These are phyloP conservation scores for Populus nigra DNA, from an alignment of 345 rosid genomes.

Conservation along the genomic window DNA sequence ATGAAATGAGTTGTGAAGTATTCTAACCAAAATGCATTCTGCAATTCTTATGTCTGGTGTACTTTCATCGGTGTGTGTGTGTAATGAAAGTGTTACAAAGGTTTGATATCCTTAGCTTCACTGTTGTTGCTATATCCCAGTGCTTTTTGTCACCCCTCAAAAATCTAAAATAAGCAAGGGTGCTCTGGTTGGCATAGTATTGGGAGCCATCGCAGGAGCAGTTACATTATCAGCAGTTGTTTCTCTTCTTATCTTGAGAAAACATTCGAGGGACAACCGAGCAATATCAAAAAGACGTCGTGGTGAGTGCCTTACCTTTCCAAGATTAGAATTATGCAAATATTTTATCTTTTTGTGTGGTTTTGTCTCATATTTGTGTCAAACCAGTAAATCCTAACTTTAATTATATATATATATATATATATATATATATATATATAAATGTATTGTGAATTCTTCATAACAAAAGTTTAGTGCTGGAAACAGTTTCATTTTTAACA, in stretches of 20 bases:
- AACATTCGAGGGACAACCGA: slow-evolving; percentile 38
- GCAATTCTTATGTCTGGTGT: not conserved
- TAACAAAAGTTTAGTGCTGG: not conserved
- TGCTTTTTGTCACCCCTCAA: slow-evolving; percentile 14
- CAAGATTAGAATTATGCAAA: not conserved
- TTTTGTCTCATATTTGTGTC: not conserved
- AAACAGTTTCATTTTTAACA: slow-evolving; percentile 7
- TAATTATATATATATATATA: not conserved
- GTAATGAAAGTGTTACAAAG: slow-evolving; percentile 1
- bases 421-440: not conserved
- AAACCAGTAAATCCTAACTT: not conserved
- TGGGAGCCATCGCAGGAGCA: slow-evolving; percentile 71
- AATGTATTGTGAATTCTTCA: not conserved
- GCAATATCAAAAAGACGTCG: slow-evolving; percentile 47
- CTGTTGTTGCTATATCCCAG: slow-evolving; percentile 32
- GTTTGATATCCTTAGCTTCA: slow-evolving; percentile 8
- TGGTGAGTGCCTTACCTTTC: slow-evolving; percentile 43
- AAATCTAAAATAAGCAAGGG: slow-evolving; percentile 54
- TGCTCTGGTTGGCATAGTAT: slow-evolving; percentile 58
- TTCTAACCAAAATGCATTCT: not conserved
- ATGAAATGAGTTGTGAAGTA: not conserved
- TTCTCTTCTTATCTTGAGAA: slow-evolving; percentile 56
- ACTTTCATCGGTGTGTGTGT: not conserved
- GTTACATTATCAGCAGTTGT: slow-evolving; percentile 65
- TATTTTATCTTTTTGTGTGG: not conserved